These are phyloP conservation scores for Articulospora tetracladia DNA, from an alignment of 495 filamentous ascomycete species.

Conservation along the genomic window DNA sequence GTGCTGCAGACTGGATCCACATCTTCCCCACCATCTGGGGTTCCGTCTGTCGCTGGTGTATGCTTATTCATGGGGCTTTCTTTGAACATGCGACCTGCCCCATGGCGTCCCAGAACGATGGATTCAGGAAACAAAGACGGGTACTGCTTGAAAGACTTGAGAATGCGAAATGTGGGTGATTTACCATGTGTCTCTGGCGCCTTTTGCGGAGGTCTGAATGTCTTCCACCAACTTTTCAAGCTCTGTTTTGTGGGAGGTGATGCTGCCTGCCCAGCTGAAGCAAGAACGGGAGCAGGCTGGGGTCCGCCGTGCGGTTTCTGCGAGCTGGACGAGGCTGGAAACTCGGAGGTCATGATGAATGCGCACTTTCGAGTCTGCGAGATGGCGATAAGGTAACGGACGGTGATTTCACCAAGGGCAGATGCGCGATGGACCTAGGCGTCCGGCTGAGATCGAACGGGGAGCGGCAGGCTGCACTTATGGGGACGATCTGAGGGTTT, in stretches of 20 bases:
- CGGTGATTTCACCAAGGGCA: not conserved
- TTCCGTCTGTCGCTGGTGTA: not conserved
- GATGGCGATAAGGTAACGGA: not conserved
- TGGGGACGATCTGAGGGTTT: not conserved
- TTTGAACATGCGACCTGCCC: not conserved
- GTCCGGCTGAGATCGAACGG: slow-evolving; percentile 6
- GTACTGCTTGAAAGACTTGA: not conserved
- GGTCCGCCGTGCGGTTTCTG: slow-evolving; percentile 23
- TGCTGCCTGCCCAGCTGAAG: slow-evolving; percentile 29
- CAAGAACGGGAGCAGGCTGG: slow-evolving; percentile 21
- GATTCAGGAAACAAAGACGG: not conserved
- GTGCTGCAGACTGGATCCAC: not conserved
- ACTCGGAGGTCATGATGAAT: slow-evolving; percentile 17
- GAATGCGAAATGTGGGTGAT: slow-evolving; percentile 1
- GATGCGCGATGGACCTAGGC: slow-evolving; percentile 10
- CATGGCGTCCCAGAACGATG: not conserved
- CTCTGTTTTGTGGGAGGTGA: slow-evolving; percentile 70
- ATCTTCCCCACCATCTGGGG: not conserved
- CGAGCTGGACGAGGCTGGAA: slow-evolving; percentile 19
- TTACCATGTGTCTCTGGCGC: slow-evolving; percentile 22
- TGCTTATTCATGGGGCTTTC: slow-evolving; percentile 1
- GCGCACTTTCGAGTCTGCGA: not conserved
- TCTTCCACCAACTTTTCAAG: slow-evolving; percentile 88
- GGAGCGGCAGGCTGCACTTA: slow-evolving; percentile 1
- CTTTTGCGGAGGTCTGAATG: slow-evolving; percentile 44